Conservation (phyloP, 306 rosid species). For the Vigna angularis region DNA sequence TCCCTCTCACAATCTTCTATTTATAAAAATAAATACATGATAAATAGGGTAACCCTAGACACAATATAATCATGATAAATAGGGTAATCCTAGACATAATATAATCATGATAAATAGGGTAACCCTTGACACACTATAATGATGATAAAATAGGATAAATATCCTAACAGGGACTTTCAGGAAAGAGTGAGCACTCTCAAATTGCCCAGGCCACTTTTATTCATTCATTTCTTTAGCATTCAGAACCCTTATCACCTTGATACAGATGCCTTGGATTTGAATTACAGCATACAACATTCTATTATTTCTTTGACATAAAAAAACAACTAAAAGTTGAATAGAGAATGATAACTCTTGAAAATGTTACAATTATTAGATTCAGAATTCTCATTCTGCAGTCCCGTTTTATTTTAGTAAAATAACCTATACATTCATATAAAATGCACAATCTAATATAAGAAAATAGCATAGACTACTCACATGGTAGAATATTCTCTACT, state of each 20-base stretch:
- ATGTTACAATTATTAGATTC: slow-evolving; percentile 31
- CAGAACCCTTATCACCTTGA: background rate
- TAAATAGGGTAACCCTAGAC: too few relatives aligned
- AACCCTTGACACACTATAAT: too few relatives aligned
- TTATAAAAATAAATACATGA: too few relatives aligned
- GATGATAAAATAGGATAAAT: too few relatives aligned
- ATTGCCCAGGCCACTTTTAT: background rate
- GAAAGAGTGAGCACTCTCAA: background rate
- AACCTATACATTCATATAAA: slow-evolving; percentile 29
- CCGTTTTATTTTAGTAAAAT: slow-evolving; percentile 21
- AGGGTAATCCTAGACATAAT: too few relatives aligned
- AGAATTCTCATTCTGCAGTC: slow-evolving; percentile 28
- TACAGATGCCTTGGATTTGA: background rate
- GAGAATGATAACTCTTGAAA: slow-evolving; percentile 15
- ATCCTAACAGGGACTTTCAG: background rate
- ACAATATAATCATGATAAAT: too few relatives aligned
- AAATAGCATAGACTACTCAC: slow-evolving; percentile 64
- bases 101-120: too few relatives aligned
- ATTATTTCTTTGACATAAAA: background rate
- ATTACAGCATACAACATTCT: background rate
- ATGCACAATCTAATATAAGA: slow-evolving; percentile 24
- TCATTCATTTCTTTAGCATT: slow-evolving; percentile 5
- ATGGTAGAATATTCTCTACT: slow-evolving; percentile 61
- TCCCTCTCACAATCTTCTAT: too few relatives aligned
- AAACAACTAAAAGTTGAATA: slow-evolving; percentile 21